Percentiles rank a stretch among this genome's conserved stretches.
phyloP scores from a whole-genome alignment of 805 yeast genomes.

The Wickerhamiella cacticola region DNA sequence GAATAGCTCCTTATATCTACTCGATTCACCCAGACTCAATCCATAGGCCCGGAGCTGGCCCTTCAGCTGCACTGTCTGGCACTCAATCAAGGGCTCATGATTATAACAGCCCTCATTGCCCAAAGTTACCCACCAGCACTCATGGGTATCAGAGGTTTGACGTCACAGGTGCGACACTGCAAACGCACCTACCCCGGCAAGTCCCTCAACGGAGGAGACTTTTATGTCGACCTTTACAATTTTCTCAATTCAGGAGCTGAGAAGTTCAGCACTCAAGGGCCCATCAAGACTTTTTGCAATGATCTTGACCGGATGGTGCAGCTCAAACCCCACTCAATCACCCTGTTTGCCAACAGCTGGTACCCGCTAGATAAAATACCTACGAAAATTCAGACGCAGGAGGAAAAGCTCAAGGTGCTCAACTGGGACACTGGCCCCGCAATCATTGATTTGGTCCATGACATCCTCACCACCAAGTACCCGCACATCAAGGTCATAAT shows the following conservation, averaged over 20 bases:
- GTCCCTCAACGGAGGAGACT: neutral
- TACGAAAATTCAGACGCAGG: neutral
- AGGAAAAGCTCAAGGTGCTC: neutral
- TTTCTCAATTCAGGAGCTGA: slow-evolving; percentile 3
- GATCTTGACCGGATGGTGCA: neutral
- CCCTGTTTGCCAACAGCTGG: slow-evolving; percentile 4
- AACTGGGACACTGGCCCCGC: neutral
- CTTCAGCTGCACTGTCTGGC: too few relatives aligned
- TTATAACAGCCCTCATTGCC: too few relatives aligned
- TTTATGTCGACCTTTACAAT: slow-evolving; percentile 10
- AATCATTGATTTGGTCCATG: neutral
- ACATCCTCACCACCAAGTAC: neutral
- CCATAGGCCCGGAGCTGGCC: too few relatives aligned
- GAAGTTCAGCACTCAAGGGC: neutral
- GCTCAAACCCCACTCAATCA: slow-evolving; percentile 4
- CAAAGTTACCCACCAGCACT: too few relatives aligned
- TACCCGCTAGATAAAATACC: slow-evolving; percentile 1
- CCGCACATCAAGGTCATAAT: slow-evolving; percentile 1
- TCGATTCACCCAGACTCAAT: too few relatives aligned
- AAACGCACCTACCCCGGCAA: neutral
- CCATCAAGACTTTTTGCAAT: neutral
- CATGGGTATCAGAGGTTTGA: slow-evolving; percentile 8
- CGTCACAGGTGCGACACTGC: neutral
- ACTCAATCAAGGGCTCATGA: too few relatives aligned
- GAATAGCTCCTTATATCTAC: too few relatives aligned